Base-by-base conservation (phyloP, 2,329 filamentous ascomycete genomes). In the Aspergillus calidoustus region DNA sequence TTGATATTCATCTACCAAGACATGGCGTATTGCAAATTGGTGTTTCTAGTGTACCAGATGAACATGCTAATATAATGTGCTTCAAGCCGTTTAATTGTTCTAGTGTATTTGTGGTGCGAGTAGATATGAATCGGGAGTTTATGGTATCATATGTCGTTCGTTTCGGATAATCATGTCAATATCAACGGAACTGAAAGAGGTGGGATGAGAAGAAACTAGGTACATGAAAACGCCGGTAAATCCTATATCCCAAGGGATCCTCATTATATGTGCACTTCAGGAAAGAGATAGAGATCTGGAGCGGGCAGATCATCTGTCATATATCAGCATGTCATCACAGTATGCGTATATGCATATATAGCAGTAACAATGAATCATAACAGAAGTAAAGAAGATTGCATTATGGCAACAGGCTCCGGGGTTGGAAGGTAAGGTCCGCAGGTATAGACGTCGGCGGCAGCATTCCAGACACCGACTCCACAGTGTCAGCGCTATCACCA, bases 381-480 rank as follows among this genome's bases (percentile, higher is more conserved):
- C n/a, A 31, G 7, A 25, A 31, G 25, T 28, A 30, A 8, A 6
- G 38, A 30, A 28, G 38, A 8, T 19, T 6, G 15, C 7, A 47
- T 59, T 41, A 59, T 7, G 38, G 13, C 19, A 57, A 22, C n/a
- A 57, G 22, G 48, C 34, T 55, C 17, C 51, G 54, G 17, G 48
- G 38, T 28, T 46, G 54, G 15, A 55, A 64, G 4, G 51, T 22
- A 9, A 61, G 49, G 13, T 59, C 59, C 15, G 51, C 22, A 3
- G 55, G 48, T 19, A 46, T 47, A 15, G 61, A 31, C 8, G 59
- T 30, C 8, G 50, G 23, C 15, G 63, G 34, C n/a, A 60, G 51
- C 30, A 65, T 62, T 19, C 53, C 43, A 2, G 57, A 56, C 15
- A 59, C 46, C 3, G 60, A 41, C 9, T 62, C 60, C 30, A 41